Conservation (phyloP, 192 early-diverging fungal species). For the Pilobolus umbonatus region DNA sequence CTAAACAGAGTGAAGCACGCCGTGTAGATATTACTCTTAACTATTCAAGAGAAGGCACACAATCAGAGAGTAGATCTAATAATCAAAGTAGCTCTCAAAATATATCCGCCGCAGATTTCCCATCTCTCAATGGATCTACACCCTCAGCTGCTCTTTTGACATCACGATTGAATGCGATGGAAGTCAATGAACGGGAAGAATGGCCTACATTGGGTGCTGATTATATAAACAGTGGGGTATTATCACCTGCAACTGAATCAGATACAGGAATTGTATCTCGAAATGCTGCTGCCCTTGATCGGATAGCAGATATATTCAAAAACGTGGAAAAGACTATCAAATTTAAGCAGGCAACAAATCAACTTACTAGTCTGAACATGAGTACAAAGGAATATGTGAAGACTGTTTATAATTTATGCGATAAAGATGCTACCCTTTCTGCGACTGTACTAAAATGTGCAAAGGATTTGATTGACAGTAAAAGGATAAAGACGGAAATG, state of each 20-base stretch:
- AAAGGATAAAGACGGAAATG: slow-evolving; percentile 49
- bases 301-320: slow-evolving; percentile 35
- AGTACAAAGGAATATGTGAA: slow-evolving; percentile 37
- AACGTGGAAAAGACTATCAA: slow-evolving; percentile 33
- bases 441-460: slow-evolving; percentile 47
- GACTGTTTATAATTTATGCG: slow-evolving; percentile 37
- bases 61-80: slow-evolving; percentile 7
- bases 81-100: background rate
- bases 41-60: slow-evolving; percentile 13
- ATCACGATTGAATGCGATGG: background rate
- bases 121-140: slow-evolving; percentile 3
- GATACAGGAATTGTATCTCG: slow-evolving; percentile 16
- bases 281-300: slow-evolving; percentile 36
- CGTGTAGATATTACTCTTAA: slow-evolving; percentile 31
- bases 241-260: background rate
- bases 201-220: slow-evolving; percentile 27
- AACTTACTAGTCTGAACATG: slow-evolving; percentile 37
- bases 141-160: background rate
- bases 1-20: slow-evolving; percentile 29
- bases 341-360: slow-evolving; percentile 42
- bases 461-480: slow-evolving; percentile 43
- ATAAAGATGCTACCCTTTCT: slow-evolving; percentile 32
- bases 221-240: background rate
- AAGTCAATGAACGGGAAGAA: background rate
- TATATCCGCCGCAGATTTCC: slow-evolving; percentile 16